Evolutionary conservation across 2,329 filamentous ascomycete genomes (phyloP).

Genomic region (Cordyceps pruinosa): DNA sequence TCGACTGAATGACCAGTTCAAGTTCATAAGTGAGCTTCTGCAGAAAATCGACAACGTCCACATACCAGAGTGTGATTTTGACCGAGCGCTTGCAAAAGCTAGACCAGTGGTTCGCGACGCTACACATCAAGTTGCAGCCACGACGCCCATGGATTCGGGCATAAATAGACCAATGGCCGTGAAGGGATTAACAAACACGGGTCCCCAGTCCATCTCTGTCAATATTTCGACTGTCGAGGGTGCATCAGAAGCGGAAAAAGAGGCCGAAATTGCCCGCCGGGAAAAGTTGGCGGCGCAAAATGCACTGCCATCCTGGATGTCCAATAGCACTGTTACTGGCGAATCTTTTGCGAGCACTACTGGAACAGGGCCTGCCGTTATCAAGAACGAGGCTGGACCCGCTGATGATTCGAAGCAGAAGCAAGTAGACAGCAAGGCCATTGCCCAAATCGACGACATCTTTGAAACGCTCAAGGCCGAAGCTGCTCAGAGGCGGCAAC

Average conservation of each 20-base stretch:
- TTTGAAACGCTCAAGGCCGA: conserved; percentile 61
- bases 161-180: conserved; percentile 58
- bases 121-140: conserved; percentile 56
- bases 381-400: conserved; percentile 36
- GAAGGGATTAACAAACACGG: conserved; percentile 59
- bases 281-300: conserved; percentile 63
- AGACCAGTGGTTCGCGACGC: conserved; percentile 60
- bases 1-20: conserved; percentile 70
- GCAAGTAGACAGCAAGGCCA: conserved; percentile 42
- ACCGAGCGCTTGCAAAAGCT: conserved; percentile 56
- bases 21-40: conserved; percentile 68
- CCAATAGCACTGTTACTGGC: conserved; percentile 60
- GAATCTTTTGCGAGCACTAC: conserved; percentile 44
- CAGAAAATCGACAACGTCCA: conserved; percentile 68
- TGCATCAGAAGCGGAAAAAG: conserved; percentile 59
- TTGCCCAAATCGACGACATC: conserved; percentile 56
- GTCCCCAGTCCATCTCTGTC: conserved; percentile 62
- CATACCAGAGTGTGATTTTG: conserved; percentile 69
- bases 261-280: conserved; percentile 56
- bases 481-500: conserved; percentile 35
- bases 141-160: conserved; percentile 48
- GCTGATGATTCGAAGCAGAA: conserved; percentile 37
- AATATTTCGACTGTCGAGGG: conserved; percentile 61
- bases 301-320: conserved; percentile 64
- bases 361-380: conserved; percentile 18